Evolutionary conservation across 768 basidiomycete genomes (phyloP).

Genomic region (Mycena floridula): DNA sequence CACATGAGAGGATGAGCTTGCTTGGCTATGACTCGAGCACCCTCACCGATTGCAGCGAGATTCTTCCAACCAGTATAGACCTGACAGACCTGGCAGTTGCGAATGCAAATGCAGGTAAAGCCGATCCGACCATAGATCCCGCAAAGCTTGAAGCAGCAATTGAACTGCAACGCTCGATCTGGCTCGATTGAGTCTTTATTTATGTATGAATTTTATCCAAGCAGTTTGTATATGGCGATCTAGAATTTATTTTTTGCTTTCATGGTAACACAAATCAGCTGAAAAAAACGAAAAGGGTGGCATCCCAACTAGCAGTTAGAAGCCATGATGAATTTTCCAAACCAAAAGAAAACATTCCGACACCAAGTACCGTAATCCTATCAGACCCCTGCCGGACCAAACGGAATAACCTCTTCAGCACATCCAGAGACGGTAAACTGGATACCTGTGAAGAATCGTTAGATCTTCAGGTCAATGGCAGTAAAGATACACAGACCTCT

Average conservation of each 20-base stretch:
- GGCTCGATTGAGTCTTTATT: too few relatives aligned
- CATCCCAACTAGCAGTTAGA: too few relatives aligned
- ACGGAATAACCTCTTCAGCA: slow-evolving; percentile 7
- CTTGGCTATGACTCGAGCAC: slow-evolving; percentile 5
- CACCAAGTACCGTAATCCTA: too few relatives aligned
- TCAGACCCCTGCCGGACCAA: too few relatives aligned
- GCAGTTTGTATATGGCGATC: too few relatives aligned
- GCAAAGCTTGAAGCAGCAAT: slow-evolving; percentile 9
- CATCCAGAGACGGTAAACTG: slow-evolving; percentile 7
- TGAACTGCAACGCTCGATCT: slow-evolving; percentile 8
- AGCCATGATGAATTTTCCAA: too few relatives aligned
- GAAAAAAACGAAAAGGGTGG: too few relatives aligned
- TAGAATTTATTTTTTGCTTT: too few relatives aligned
- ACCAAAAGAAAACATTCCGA: too few relatives aligned
- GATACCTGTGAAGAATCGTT: slow-evolving; percentile 8
- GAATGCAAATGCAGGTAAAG: neutral
- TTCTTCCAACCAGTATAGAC: slow-evolving; percentile 10
- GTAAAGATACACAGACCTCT: too few relatives aligned
- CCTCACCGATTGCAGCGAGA: slow-evolving; percentile 11
- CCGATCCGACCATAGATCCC: slow-evolving; percentile 3
- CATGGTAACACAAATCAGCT: too few relatives aligned
- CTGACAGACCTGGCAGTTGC: slow-evolving; percentile 1
- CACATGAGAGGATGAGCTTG: slow-evolving; percentile 9
- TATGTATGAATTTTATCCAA: too few relatives aligned
- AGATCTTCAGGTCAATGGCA: slow-evolving; percentile 8